Evolutionary conservation across 805 yeast species (phyloP), one percentile per base, ranked within the genome.

Genomic region (Kluyveromyces lactis): DNA sequence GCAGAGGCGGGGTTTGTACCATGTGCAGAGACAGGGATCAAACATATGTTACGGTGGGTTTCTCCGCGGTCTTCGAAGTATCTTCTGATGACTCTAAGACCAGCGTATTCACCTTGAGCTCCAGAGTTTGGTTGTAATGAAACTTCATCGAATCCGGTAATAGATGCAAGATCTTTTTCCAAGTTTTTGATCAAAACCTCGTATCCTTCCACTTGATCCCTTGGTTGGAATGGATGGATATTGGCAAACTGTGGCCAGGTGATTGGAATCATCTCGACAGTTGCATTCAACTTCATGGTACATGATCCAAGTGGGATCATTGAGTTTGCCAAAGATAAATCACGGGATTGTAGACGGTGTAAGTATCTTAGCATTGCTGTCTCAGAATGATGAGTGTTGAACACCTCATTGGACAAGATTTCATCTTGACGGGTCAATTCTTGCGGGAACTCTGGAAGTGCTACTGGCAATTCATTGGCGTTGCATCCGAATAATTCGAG

Each of bases 1-100:
- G 98, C 97, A 33, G 96, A 86, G 0, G 98, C 98, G 18, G 98
- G 98, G 58, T 92, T 92, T 13, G 98, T 92, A 43, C 98, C 98
- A 57, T 92, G 98, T 2, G 98, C 98, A 53, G 92, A 80, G 3
- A 90, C 95, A 4, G 98, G 98, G 52, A 92, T 92, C 57, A 92
- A 71, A 63, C 97, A 92, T 39, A 92, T 72, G 60, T 87, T 78
- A 58, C 98, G 75, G 43, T 78, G 67, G 13, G 71, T 62, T 56
- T 87, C 81, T 31, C 92, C 95, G 33, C 67, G 71, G 16, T 81
- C 67, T 45, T 77, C 75, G 50, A 84, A 75, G 59, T 85, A 92
- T 28, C 82, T 75, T 50, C 79, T 74, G 49, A 92, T 90, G 33
- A 87, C 86, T 43, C 94, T 76, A 44, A 92, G 70, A 21, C 98